Evolutionary conservation across 192 early-diverging fungal species (phyloP).

Genomic region (Haplosporangium gracile): DNA sequence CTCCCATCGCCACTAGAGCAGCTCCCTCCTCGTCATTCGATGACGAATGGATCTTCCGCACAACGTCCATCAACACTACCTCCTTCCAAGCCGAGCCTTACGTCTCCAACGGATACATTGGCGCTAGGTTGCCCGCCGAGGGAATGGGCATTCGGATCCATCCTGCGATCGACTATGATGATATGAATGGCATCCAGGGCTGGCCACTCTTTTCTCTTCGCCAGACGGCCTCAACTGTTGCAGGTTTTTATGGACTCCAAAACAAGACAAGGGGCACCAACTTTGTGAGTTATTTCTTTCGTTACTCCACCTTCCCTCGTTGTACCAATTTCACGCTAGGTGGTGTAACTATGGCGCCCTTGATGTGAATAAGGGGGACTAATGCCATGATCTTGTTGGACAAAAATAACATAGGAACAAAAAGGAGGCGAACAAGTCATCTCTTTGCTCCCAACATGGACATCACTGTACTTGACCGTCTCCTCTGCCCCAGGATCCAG

Average conservation of each 20-base stretch:
- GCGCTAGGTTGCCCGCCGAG: constrained; percentile 47
- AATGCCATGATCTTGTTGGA: neutral
- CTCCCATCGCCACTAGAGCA: neutral
- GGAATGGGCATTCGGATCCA: constrained; percentile 42
- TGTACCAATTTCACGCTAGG: neutral
- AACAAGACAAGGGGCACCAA: constrained; percentile 44
- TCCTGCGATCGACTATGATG: constrained; percentile 35
- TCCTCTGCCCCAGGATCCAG: neutral
- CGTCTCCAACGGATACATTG: constrained; percentile 57
- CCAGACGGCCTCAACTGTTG: constrained; percentile 55
- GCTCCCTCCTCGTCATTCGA: neutral
- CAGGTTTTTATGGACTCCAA: constrained; percentile 49
- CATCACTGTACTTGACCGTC: constrained; percentile 36
- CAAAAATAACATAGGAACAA: constrained; percentile 24
- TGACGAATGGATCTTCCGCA: constrained; percentile 44
- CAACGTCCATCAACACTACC: constrained; percentile 38
- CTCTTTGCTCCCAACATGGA: constrained; percentile 51
- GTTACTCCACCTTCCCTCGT: neutral
- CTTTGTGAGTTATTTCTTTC: constrained; percentile 31
- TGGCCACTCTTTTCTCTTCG: constrained; percentile 50
- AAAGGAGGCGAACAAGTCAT: constrained; percentile 55
- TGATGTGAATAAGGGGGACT: neutral
- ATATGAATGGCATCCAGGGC: constrained; percentile 41
- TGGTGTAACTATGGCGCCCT: neutral
- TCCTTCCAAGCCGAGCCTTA: constrained; percentile 41